These are phyloP conservation scores for Triticum aestivum DNA, from an alignment of 176 grass and related monocot genomes.

Conservation along the genomic window DNA sequence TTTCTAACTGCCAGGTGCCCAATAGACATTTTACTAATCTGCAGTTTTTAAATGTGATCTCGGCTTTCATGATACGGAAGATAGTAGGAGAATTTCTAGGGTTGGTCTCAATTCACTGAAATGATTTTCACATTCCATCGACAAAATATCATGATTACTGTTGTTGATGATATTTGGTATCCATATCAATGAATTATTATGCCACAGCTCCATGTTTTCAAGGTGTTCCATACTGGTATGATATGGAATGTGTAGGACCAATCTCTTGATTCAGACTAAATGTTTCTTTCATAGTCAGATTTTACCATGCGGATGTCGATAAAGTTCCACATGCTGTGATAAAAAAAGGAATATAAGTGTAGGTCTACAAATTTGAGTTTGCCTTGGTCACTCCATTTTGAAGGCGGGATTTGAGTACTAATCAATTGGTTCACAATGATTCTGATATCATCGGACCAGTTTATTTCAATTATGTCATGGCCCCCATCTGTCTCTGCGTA, in stretches of 20 bases:
- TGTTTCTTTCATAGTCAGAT: constrained; percentile 51
- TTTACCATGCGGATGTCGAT: constrained; percentile 85
- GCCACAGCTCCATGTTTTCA: too few species aligned
- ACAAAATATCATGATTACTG: background rate
- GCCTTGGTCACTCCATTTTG: too few species aligned
- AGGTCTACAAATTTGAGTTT: constrained; percentile 14
- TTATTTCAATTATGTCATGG: background rate
- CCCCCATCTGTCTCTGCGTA: background rate
- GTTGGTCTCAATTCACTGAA: constrained; percentile 35
- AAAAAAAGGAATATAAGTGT: constrained; percentile 83
- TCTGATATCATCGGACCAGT: background rate
- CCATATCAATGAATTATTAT: background rate
- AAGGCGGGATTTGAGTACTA: too few species aligned
- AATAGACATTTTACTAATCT: too few species aligned
- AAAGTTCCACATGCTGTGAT: constrained; percentile 75
- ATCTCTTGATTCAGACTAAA: constrained; percentile 12
- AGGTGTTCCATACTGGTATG: too few species aligned
- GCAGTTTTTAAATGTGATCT: too few species aligned
- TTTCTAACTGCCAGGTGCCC: too few species aligned
- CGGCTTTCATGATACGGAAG: background rate
- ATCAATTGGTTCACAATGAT: too few species aligned
- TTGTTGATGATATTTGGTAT: background rate
- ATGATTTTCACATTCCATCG: background rate
- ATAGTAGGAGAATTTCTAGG: constrained; percentile 70
- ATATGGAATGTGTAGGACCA: background rate